Evolutionary conservation across 805 yeast genomes (phyloP).

Genomic region (Isabelozyma pseudorhagii): DNA sequence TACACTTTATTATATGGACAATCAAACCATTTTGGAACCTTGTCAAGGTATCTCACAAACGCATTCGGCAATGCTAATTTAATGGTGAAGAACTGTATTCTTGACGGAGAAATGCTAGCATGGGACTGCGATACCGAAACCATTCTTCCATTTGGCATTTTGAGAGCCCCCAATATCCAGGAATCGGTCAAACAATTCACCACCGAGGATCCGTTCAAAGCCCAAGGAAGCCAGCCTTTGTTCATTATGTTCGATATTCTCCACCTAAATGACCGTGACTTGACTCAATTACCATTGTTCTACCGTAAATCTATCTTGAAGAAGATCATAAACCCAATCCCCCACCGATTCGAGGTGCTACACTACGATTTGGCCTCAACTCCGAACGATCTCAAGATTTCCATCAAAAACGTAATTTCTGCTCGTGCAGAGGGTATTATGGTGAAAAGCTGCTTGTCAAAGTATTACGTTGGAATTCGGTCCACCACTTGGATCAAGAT

Average conservation of each 20-base stretch:
- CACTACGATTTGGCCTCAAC: slow-evolving; percentile 35
- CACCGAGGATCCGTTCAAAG: slow-evolving; percentile 30
- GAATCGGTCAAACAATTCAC: slow-evolving; percentile 42
- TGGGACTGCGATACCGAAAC: slow-evolving; percentile 59
- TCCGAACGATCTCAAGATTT: slow-evolving; percentile 51
- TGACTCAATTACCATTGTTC: slow-evolving; percentile 52
- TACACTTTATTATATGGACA: slow-evolving; percentile 69
- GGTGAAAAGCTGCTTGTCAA: slow-evolving; percentile 59
- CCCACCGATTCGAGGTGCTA: slow-evolving; percentile 50
- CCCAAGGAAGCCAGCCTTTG: slow-evolving; percentile 46
- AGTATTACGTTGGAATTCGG: slow-evolving; percentile 60
- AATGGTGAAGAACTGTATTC: slow-evolving; percentile 35
- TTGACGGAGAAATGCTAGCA: slow-evolving; percentile 95
- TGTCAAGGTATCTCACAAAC: slow-evolving; percentile 48
- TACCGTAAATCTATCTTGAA: slow-evolving; percentile 54
- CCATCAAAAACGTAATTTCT: slow-evolving; percentile 57
- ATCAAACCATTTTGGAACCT: slow-evolving; percentile 45
- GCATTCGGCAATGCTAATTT: slow-evolving; percentile 28
- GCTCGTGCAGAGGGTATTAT: slow-evolving; percentile 79
- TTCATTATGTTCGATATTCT: slow-evolving; percentile 72
- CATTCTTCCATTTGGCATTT: slow-evolving; percentile 76
- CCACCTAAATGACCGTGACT: slow-evolving; percentile 60
- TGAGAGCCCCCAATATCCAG: slow-evolving; percentile 66
- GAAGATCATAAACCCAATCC: slow-evolving; percentile 43
- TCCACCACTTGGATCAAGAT: slow-evolving; percentile 78